Conservation (phyloP, 1,284 basidiomycete species). For the Microbotryum silenes-acaulis region DNA sequence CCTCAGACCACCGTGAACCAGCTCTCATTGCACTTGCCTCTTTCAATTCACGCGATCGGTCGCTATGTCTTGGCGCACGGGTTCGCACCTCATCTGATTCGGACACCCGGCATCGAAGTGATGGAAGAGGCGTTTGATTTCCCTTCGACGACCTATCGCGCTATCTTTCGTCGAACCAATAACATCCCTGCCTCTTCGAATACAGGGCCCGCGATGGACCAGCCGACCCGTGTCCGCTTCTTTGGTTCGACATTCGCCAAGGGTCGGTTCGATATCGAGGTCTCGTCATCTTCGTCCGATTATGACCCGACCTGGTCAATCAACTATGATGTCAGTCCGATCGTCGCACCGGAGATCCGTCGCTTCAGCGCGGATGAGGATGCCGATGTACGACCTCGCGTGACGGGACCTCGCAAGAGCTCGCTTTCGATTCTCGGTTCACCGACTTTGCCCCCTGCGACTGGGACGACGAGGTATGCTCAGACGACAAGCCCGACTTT, state of each 20-base stretch:
- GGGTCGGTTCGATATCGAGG: slow-evolving; percentile 18
- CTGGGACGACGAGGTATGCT: background rate
- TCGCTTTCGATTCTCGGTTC: slow-evolving; percentile 1
- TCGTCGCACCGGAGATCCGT: slow-evolving; percentile 3
- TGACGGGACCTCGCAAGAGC: background rate
- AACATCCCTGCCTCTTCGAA: too few relatives aligned
- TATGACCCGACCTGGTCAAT: slow-evolving; percentile 6
- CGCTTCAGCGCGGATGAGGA: slow-evolving; percentile 4
- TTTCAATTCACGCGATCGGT: slow-evolving; percentile 14
- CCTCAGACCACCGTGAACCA: slow-evolving; percentile 22
- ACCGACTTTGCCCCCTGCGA: background rate
- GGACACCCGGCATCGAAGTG: slow-evolving; percentile 5
- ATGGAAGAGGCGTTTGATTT: slow-evolving; percentile 21
- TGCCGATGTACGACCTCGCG: background rate
- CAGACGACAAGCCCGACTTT: background rate
- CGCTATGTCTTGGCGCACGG: slow-evolving; percentile 25
- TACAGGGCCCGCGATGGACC: background rate
- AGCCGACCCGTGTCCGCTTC: slow-evolving; percentile 15
- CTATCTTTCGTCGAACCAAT: slow-evolving; percentile 4
- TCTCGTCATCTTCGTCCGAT: background rate
- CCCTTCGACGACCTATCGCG: slow-evolving; percentile 1
- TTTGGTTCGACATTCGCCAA: slow-evolving; percentile 14
- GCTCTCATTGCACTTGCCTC: slow-evolving; percentile 23
- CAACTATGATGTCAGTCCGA: slow-evolving; percentile 17
- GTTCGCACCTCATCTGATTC: slow-evolving; percentile 20